These are phyloP conservation scores for Rhizomucor miehei DNA, from an alignment of 371 early-diverging fungal species.

Conservation along the genomic window DNA sequence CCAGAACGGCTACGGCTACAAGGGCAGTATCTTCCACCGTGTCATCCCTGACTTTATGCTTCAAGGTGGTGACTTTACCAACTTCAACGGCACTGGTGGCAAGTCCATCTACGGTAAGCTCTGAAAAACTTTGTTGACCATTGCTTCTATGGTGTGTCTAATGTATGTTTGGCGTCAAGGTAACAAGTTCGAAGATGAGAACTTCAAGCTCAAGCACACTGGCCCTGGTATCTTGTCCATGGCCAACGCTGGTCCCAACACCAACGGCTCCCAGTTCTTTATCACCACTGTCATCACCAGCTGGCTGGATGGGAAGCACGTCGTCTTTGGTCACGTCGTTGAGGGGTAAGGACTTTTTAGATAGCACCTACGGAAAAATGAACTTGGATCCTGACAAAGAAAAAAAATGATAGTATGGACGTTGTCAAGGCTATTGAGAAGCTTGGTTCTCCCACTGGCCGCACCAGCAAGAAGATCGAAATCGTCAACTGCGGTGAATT, in stretches of 20 bases:
- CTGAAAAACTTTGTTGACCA: no score
- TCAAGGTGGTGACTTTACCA: conserved; percentile 99
- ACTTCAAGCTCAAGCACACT: conserved; percentile 94
- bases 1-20: conserved; percentile 81
- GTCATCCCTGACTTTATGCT: conserved; percentile 97
- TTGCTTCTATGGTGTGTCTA: neutral
- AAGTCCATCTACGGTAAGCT: conserved; percentile 91
- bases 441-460: conserved; percentile 60
- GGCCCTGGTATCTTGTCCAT: conserved; percentile 86
- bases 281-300: conserved; percentile 80
- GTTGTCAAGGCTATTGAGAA: conserved; percentile 77
- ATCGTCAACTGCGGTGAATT: conserved; percentile 73
- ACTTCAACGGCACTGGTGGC: conserved; percentile 95
- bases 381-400: neutral
- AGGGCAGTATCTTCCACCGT: conserved; percentile 90
- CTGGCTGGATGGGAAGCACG: conserved; percentile 99
- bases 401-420: conserved; percentile 50
- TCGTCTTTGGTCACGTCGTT: conserved; percentile 95
- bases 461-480: conserved; percentile 49
- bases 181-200: conserved; percentile 93
- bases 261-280: conserved; percentile 99
- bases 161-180: conserved; percentile 1
- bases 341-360: conserved; percentile 55
- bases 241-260: conserved; percentile 95
- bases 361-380: neutral